phyloP scores from a whole-genome alignment of 495 filamentous ascomycete species.

The Amphirosellinia nigrospora region DNA sequence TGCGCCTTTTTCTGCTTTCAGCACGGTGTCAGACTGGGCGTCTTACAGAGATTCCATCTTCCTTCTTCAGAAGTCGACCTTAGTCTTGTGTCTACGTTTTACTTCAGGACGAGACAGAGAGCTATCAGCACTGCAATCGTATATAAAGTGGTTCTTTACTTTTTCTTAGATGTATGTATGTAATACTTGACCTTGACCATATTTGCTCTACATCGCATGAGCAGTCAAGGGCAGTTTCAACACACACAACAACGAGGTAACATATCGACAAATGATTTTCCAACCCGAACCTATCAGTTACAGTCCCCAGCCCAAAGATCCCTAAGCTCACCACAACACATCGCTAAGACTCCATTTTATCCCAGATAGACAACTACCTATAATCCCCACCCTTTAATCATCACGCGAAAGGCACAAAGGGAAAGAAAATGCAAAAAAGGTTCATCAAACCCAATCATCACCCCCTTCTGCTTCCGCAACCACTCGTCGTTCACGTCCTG shows the following conservation, averaged over 20 bases:
- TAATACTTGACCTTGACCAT: too few relatives aligned
- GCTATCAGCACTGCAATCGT: too few relatives aligned
- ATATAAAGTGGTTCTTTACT: too few relatives aligned
- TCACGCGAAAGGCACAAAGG: neutral
- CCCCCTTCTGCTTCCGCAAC: slow-evolving; percentile 22
- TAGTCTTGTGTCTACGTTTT: neutral
- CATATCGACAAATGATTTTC: neutral
- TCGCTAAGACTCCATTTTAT: neutral
- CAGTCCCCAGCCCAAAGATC: neutral
- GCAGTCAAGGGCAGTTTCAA: neutral
- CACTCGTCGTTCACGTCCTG: slow-evolving; percentile 65
- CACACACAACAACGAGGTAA: neutral
- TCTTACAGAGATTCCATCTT: neutral
- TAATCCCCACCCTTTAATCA: neutral
- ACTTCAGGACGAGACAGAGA: too few relatives aligned
- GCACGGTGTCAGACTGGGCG: neutral
- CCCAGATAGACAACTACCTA: neutral
- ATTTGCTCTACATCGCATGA: neutral
- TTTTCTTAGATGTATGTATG: neutral
- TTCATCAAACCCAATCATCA: neutral
- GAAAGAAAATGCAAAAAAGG: neutral
- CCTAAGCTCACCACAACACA: neutral
- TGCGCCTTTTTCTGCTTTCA: neutral
- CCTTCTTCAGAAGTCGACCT: neutral
- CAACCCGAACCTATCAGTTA: neutral